phyloP scores from a whole-genome alignment of 192 early-diverging fungal species.

The Ambispora gerdemannii region DNA sequence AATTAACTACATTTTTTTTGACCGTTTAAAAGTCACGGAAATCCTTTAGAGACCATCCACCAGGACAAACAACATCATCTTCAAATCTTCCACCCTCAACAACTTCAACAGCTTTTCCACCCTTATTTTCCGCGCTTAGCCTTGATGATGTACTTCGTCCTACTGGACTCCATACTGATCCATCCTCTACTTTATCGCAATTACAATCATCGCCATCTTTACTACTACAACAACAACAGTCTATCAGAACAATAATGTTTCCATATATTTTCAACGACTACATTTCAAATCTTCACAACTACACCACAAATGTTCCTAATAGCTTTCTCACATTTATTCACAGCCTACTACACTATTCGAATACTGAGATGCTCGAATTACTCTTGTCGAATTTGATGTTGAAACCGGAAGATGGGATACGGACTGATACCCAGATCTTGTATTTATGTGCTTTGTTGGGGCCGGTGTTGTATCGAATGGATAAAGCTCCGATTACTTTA shows the following conservation, averaged over 20 bases:
- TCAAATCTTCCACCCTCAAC: not conserved
- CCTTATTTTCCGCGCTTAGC: constrained; percentile 33
- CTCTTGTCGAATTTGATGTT: constrained; percentile 9
- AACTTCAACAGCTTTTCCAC: no score
- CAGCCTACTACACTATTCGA: constrained; percentile 70
- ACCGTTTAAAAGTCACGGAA: constrained; percentile 3
- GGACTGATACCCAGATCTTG: constrained; percentile 68
- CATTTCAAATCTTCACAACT: constrained; percentile 61
- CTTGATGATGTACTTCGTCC: constrained; percentile 28
- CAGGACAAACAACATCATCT: not conserved
- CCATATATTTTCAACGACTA: constrained; percentile 57
- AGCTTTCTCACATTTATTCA: constrained; percentile 71
- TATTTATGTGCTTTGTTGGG: constrained; percentile 71
- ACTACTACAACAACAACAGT: constrained; percentile 20
- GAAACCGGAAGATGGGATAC: constrained; percentile 36
- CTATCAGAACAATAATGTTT: constrained; percentile 46
- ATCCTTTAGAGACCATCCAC: constrained; percentile 4
- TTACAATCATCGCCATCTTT: not conserved
- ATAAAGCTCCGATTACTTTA: constrained; percentile 34
- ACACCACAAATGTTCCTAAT: constrained; percentile 65
- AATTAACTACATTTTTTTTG: constrained; percentile 4
- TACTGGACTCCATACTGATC: constrained; percentile 34
- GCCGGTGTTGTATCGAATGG: constrained; percentile 69
- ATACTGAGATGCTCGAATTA: constrained; percentile 53
- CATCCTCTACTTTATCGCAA: constrained; percentile 6